These are phyloP conservation scores for Hemerocallis citrina DNA, from an alignment of 106 monocot species.

Conservation along the genomic window DNA sequence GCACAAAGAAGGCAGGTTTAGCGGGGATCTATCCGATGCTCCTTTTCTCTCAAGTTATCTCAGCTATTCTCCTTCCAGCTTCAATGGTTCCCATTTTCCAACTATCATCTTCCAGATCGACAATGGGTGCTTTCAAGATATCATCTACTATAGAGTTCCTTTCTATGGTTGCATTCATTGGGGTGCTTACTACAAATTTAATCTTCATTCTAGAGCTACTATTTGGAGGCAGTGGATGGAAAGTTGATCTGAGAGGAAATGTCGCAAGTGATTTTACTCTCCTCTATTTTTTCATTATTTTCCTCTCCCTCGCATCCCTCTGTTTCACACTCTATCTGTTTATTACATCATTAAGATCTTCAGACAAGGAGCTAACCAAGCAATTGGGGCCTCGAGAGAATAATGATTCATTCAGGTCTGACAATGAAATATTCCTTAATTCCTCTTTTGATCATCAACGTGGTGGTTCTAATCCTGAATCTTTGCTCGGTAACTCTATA, in stretches of 20 bases:
- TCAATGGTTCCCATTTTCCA: constrained; percentile 77
- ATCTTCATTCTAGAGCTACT: constrained; percentile 42
- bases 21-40: constrained; percentile 3
- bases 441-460: background rate
- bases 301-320: constrained; percentile 33
- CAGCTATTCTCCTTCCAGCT: constrained; percentile 66
- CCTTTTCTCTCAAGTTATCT: constrained; percentile 1
- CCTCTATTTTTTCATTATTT: constrained; percentile 26
- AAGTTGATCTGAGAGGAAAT: constrained; percentile 30
- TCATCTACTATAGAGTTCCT: constrained; percentile 50
- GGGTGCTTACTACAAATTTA: constrained; percentile 44
- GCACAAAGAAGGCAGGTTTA: background rate
- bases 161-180: constrained; percentile 46
- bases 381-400: background rate
- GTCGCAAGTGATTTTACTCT: constrained; percentile 18
- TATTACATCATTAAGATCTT: constrained; percentile 42
- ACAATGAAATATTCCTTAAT: constrained; percentile 16
- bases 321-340: constrained; percentile 40
- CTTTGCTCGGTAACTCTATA: too few species aligned
- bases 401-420: constrained; percentile 26
- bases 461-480: too few species aligned
- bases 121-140: constrained; percentile 57
- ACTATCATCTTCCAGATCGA: constrained; percentile 60
- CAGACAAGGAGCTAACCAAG: background rate
- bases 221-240: constrained; percentile 61